These are phyloP conservation scores for Tetrahymena elliotti DNA, from an alignment of 73 alveolate species.

Conservation along the genomic window DNA sequence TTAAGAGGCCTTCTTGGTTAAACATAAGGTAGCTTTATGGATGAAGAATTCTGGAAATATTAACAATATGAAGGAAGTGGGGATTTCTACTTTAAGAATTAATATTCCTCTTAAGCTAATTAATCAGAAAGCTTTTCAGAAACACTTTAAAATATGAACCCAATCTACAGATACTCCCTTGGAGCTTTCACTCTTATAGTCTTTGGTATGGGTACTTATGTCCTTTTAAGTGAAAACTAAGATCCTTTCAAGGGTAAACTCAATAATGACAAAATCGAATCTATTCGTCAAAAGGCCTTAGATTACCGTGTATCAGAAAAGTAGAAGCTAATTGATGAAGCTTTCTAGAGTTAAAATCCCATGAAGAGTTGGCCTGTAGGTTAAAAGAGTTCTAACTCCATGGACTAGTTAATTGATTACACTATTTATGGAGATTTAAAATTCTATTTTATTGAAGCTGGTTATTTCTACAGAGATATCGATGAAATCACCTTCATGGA, in stretches of 20 bases:
- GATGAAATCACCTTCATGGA: background rate
- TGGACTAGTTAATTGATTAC: background rate
- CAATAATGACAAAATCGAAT: background rate
- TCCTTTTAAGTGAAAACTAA: background rate
- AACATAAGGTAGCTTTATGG: background rate
- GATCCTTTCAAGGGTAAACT: background rate
- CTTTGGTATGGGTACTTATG: background rate
- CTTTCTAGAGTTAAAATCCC: background rate
- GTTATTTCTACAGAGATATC: background rate
- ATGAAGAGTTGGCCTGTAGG: conserved; percentile 1
- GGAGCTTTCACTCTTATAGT: background rate
- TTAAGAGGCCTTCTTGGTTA: background rate
- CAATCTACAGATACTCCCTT: background rate
- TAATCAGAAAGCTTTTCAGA: background rate
- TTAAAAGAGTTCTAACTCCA: background rate
- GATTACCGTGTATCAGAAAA: background rate
- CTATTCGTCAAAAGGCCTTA: background rate
- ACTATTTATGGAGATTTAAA: background rate
- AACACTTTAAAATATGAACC: background rate
- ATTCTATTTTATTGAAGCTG: background rate
- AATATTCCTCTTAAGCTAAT: background rate
- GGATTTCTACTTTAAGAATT: background rate
- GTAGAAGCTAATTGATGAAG: background rate
- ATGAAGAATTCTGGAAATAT: background rate
- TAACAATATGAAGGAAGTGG: background rate